Base-by-base conservation (phyloP, 2,329 filamentous ascomycete species). In the Camptophora hylomeconis region DNA sequence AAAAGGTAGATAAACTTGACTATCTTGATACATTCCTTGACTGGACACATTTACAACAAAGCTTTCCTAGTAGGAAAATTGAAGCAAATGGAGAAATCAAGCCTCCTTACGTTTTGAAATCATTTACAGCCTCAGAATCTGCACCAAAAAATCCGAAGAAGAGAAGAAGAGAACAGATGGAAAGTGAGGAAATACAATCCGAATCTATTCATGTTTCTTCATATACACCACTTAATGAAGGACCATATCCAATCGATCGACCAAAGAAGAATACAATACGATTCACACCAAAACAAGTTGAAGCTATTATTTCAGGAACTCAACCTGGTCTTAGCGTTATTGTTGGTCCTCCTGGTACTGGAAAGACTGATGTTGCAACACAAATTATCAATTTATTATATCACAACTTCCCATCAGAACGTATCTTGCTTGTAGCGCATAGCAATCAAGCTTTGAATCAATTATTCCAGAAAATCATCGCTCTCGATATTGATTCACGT, bases 371-470 rank as follows among this genome's bases (percentile, higher is more conserved):
- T 55, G 89, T 98, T 30, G 86, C 84, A 26, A 94, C 87, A 4
- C 89, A 98, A 54, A 92, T 95, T 51, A 98, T 98, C 58, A 94
- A 82, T 61, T 94, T 95, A 53, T 80, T 98, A 44, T 98, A 98
- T 50, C 87, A 95, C 61, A 93, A 95, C 56, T 98, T 94, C 51
- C 86, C 89, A 5, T 67, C 77, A 39, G 84, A 98, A 53, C 79
- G 83, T 44, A 98, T 89, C 1, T 61, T 98, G 11, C 71, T 98
- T 21, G 74, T 98, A 39, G 89, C 89, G 4, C 89, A 98, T 53
- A 95, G 87, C 56, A 98, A 98, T 49, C 92, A 98, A 53, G 92
- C 89, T 2, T 63, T 98, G 7, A 98, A 98, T 48, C 89, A 98
- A 51, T 66, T 98, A 2, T 98, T 98, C 58, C 81, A 92, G 45